A percentile compares a stretch with the other conserved stretches of the same genome.
phyloP scores from a whole-genome alignment of 2,329 filamentous ascomycete genomes.

The Achaetomium macrosporum region DNA sequence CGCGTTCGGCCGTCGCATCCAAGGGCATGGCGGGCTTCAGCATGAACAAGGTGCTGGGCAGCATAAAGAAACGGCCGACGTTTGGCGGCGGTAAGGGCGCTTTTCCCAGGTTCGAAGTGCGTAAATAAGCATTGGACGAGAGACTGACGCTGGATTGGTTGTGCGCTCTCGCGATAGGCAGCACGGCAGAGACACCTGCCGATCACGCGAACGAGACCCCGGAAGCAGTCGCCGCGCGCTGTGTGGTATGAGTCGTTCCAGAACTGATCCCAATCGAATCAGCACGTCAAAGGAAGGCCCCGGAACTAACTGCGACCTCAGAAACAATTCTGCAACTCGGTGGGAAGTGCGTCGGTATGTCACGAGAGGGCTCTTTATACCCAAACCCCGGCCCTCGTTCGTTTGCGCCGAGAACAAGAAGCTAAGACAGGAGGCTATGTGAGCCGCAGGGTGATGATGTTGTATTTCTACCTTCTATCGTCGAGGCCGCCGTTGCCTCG shows the following conservation, averaged over 20 bases:
- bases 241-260: slow-evolving; percentile 51
- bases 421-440: neutral
- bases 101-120: neutral
- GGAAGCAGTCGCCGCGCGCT: slow-evolving; percentile 59
- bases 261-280: slow-evolving; percentile 2
- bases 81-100: slow-evolving; percentile 11
- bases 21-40: slow-evolving; percentile 44
- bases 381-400: neutral
- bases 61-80: slow-evolving; percentile 45
- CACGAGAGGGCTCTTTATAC: neutral
- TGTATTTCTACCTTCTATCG: slow-evolving; percentile 84
- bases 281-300: neutral
- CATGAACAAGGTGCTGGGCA: slow-evolving; percentile 52
- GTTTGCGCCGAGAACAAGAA: neutral
- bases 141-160: slow-evolving; percentile 8
- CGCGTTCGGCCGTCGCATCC: slow-evolving; percentile 12
- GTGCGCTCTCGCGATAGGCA: slow-evolving; percentile 7
- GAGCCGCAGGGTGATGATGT: slow-evolving; percentile 71
- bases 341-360: slow-evolving; percentile 51
- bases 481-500: slow-evolving; percentile 90
- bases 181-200: slow-evolving; percentile 20
- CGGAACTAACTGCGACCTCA: slow-evolving; percentile 32
- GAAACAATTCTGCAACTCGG: slow-evolving; percentile 78
- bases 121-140: no score
- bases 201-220: slow-evolving; percentile 50